Conservation (phyloP, 1,284 basidiomycete species). For the Puccinia coronata region DNA sequence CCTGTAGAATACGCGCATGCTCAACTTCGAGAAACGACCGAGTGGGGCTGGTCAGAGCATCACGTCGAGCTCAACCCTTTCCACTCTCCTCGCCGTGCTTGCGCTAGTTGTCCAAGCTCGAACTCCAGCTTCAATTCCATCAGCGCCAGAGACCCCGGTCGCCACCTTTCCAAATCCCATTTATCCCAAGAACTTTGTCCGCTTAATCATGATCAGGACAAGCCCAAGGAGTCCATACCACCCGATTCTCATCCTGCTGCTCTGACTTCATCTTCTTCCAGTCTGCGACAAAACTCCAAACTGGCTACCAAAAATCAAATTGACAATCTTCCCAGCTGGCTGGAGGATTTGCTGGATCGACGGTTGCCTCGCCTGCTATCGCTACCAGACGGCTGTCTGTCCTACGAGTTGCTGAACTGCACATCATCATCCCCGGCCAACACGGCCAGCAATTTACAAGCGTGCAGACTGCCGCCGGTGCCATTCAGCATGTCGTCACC, state of each 20-base stretch:
- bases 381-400: constrained; percentile 44
- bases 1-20: constrained; percentile 49
- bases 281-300: not conserved
- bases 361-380: constrained; percentile 29
- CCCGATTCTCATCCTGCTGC: constrained; percentile 4
- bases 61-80: constrained; percentile 39
- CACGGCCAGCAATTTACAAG: not conserved
- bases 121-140: not conserved
- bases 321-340: constrained; percentile 36
- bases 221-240: not conserved
- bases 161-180: constrained; percentile 19
- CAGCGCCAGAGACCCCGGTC: not conserved
- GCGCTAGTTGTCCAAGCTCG: not conserved
- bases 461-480: no score
- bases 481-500: not conserved
- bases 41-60: constrained; percentile 50
- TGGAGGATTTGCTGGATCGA: constrained; percentile 42
- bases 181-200: constrained; percentile 27
- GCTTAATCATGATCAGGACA: not conserved
- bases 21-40: constrained; percentile 42
- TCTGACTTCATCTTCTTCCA: not conserved
- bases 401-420: constrained; percentile 34
- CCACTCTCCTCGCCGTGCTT: not conserved
- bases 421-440: not conserved
- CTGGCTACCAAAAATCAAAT: not conserved